Evolutionary conservation across 169 alveolate genomes (phyloP).

Genomic region (Amoebophrya sp.): DNA sequence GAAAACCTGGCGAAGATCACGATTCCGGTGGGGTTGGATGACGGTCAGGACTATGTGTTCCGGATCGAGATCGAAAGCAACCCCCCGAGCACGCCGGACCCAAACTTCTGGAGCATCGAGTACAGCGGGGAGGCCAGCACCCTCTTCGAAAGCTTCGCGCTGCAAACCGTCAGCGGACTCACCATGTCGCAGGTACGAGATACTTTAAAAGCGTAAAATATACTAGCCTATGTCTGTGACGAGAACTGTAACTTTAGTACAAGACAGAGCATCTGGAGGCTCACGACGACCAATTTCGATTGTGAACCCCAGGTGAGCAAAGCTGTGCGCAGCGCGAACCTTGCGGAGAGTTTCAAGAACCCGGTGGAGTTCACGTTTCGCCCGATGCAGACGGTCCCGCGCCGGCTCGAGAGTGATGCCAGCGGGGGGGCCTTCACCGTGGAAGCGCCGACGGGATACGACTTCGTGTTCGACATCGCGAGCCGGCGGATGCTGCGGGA

Average conservation of each 20-base stretch:
- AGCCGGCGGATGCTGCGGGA: neutral
- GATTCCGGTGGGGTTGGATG: neutral
- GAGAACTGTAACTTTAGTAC: too few relatives aligned
- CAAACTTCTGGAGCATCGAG: neutral
- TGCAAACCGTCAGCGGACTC: neutral
- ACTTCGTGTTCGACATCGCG: neutral
- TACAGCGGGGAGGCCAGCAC: neutral
- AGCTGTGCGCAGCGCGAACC: neutral
- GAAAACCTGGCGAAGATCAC: neutral
- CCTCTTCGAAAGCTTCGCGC: neutral
- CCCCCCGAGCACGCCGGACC: neutral
- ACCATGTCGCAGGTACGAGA: neutral
- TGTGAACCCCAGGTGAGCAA: too few relatives aligned
- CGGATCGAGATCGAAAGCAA: neutral
- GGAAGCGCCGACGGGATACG: neutral
- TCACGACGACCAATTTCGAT: too few relatives aligned
- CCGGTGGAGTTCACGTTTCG: neutral
- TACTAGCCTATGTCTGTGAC: too few relatives aligned
- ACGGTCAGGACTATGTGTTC: neutral
- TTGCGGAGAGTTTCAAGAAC: neutral
- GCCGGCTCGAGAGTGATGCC: neutral
- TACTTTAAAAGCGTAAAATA: too few relatives aligned
- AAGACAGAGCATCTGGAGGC: too few relatives aligned
- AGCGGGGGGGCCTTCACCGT: neutral
- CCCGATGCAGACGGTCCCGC: neutral